Base-by-base conservation (phyloP, 768 basidiomycete genomes). In the Phaeotremella fagi region DNA sequence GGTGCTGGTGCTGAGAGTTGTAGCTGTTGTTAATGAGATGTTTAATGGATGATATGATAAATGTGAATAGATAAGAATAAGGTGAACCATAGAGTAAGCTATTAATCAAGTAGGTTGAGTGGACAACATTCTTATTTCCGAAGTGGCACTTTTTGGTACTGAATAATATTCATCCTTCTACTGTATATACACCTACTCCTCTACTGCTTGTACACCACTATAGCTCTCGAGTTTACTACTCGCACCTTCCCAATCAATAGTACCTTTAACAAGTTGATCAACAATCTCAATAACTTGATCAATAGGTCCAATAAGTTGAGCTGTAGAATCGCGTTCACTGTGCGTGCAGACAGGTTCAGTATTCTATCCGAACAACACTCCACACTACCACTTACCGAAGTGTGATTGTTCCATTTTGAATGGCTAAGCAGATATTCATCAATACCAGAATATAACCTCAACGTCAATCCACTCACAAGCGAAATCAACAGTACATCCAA, bases 401-500 rank as follows among this genome's bases (percentile, higher is more conserved):
- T 9, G 94, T 99, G 80, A 95, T 86, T 31, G 94, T 98, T 54
- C 85, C 78, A 70, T 97, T 94, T 76, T 87, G 83, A 47, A 92
- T 78, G 55, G 94, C 91, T 94, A n/a, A n/a, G 74, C 23, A 36
- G 31, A 24, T 15, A 36, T 26, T 47, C 33, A 53, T 28, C 36
- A 14, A 14, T 23, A 50, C 22, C 12, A 42, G 24, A 36, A 23
- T 4, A 7, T 7, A 33, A 16, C 7, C 31, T 16, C 31, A 7
- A 7, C 50, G 50, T 47, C 42, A 38, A 26, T 45, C 20, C 41
- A 78, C 82, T 68, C 62, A 86, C 85, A 84, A 4, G 92, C 95
- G 77, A 98, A 97, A 75, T 97, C 94, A 51, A 98, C 80, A 1
- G 95, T 99, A 53, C 94, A 80, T 45, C 94, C 95, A 75, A 86